Conservation (phyloP, 2,329 filamentous ascomycete genomes). For the Plenodomus biglobosus region DNA sequence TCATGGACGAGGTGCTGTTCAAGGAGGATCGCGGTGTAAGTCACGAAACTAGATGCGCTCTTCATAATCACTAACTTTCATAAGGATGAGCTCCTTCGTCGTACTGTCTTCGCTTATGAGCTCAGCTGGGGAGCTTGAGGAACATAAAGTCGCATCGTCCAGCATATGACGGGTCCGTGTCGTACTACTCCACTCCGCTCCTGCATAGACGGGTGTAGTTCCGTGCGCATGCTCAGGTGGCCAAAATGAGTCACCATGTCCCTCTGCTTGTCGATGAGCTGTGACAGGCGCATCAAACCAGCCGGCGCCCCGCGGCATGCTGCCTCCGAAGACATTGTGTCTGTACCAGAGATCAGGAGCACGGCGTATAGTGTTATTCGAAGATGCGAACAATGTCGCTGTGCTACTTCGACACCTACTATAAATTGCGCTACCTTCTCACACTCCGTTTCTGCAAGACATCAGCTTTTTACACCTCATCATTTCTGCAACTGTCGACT, state of each 20-base stretch:
- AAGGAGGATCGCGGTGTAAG: constrained; percentile 77
- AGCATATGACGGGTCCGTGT: background rate
- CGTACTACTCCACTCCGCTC: background rate
- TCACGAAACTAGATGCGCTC: constrained; percentile 4
- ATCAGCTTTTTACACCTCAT: background rate
- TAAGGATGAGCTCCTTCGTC: constrained; percentile 73
- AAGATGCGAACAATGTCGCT: background rate
- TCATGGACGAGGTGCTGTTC: constrained; percentile 85
- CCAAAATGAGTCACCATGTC: background rate
- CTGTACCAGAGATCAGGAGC: background rate
- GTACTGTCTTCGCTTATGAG: constrained; percentile 79
- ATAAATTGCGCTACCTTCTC: background rate
- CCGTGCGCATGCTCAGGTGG: background rate
- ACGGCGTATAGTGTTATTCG: background rate
- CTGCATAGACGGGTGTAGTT: background rate
- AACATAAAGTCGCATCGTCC: background rate
- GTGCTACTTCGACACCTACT: background rate
- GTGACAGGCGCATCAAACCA: background rate
- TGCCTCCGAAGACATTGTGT: background rate
- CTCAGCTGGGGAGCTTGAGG: constrained; percentile 59
- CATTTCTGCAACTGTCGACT: background rate
- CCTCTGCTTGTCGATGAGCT: background rate
- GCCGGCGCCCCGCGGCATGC: background rate
- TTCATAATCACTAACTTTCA: background rate
- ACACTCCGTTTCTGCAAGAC: background rate